A percentile compares a stretch with the other conserved stretches of the same genome.
Evolutionary conservation across 495 filamentous ascomycete species (phyloP).

Genomic region (Hypoxylon trugodes): DNA sequence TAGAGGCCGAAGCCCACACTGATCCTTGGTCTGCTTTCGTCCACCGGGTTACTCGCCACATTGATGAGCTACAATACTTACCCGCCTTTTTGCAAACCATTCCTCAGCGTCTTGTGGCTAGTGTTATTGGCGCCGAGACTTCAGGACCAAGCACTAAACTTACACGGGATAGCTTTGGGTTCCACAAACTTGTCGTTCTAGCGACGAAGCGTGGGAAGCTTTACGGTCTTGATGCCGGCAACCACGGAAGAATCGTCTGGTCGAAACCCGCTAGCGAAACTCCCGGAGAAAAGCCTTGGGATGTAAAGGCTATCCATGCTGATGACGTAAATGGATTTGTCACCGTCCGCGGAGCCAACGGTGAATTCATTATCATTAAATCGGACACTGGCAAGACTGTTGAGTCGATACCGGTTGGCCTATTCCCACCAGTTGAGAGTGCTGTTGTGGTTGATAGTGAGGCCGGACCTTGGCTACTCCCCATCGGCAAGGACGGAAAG

Average conservation of each 20-base stretch:
- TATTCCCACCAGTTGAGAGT: slow-evolving; percentile 50
- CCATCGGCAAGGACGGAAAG: slow-evolving; percentile 57
- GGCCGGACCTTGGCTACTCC: slow-evolving; percentile 58
- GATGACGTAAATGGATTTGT: slow-evolving; percentile 62
- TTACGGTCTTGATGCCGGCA: slow-evolving; percentile 79
- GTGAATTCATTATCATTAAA: slow-evolving; percentile 65
- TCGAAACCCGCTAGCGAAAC: slow-evolving; percentile 66
- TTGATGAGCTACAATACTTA: slow-evolving; percentile 79
- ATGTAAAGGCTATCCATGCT: slow-evolving; percentile 72
- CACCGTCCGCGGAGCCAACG: slow-evolving; percentile 65
- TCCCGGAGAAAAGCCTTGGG: slow-evolving; percentile 63
- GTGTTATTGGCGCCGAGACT: slow-evolving; percentile 66
- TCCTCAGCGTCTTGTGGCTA: slow-evolving; percentile 71
- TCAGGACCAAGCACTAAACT: slow-evolving; percentile 59
- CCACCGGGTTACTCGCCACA: slow-evolving; percentile 84
- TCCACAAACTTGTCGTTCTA: slow-evolving; percentile 81
- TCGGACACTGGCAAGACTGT: slow-evolving; percentile 65
- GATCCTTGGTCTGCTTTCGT: slow-evolving; percentile 82
- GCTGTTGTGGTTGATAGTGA: slow-evolving; percentile 61
- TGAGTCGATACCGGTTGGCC: slow-evolving; percentile 49
- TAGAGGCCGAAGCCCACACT: slow-evolving; percentile 86
- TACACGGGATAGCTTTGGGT: slow-evolving; percentile 81
- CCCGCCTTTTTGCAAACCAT: slow-evolving; percentile 74
- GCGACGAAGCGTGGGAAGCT: slow-evolving; percentile 83
- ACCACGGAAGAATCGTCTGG: slow-evolving; percentile 81